Percentiles rank a stretch among this genome's conserved stretches.
Evolutionary conservation across 2,329 filamentous ascomycete species (phyloP).

Genomic region (Fusarium duplospermum): DNA sequence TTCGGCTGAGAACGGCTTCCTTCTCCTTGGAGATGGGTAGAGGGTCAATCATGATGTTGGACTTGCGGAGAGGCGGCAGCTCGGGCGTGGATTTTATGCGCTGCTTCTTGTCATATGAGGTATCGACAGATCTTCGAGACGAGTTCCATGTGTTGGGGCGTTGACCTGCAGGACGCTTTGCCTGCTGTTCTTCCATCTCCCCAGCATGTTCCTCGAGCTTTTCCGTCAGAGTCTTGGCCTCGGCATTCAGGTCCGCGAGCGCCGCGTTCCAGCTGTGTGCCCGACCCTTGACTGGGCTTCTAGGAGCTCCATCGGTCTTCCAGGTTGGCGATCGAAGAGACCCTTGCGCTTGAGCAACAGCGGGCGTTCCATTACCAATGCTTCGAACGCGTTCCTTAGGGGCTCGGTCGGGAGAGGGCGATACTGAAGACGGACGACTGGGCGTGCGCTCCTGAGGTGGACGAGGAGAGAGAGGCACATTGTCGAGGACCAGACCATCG

Average conservation of each 20-base stretch:
- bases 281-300: conserved; percentile 62
- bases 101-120: conserved; percentile 57
- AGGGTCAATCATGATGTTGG: conserved; percentile 86
- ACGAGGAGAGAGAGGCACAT: conserved; percentile 84
- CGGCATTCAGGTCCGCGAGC: conserved; percentile 74
- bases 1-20: conserved; percentile 83
- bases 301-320: conserved; percentile 59
- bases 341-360: conserved; percentile 68
- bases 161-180: conserved; percentile 45
- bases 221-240: conserved; percentile 80
- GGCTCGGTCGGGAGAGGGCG: conserved; percentile 64
- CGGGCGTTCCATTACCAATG: conserved; percentile 73
- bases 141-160: conserved; percentile 58
- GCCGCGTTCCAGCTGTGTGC: conserved; percentile 82
- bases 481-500: conserved; percentile 82
- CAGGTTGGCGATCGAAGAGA: conserved; percentile 68
- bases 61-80: conserved; percentile 75
- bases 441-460: conserved; percentile 66
- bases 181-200: conserved; percentile 60
- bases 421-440: conserved; percentile 65
- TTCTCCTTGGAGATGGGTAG: conserved; percentile 88
- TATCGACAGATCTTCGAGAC: conserved; percentile 47
- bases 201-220: conserved; percentile 84
- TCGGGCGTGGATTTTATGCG: conserved; percentile 75
- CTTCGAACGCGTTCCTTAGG: conserved; percentile 65